A percentile compares a stretch with the other conserved stretches of the same genome.
These are phyloP conservation scores for Penicillium crystallinum DNA, from an alignment of 495 filamentous ascomycete genomes.

Conservation along the genomic window DNA sequence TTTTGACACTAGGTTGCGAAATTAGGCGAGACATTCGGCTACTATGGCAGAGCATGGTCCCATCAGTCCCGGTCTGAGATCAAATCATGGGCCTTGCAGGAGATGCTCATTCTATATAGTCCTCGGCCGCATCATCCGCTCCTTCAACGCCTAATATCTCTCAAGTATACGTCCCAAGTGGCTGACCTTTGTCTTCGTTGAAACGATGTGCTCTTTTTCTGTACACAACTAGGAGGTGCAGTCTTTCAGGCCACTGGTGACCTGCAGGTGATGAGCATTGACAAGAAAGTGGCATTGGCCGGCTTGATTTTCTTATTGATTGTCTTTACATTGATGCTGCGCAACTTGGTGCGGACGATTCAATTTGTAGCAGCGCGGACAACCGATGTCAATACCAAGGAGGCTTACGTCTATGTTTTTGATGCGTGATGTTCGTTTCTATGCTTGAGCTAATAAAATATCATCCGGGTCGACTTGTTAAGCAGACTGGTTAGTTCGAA, in stretches of 20 bases:
- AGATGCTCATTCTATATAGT: slow-evolving; percentile 50
- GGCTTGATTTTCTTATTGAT: slow-evolving; percentile 32
- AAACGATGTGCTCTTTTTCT: slow-evolving; percentile 33
- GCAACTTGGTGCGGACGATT: slow-evolving; percentile 39
- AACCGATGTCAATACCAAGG: slow-evolving; percentile 22
- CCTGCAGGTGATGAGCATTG: slow-evolving; percentile 24
- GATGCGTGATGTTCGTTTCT: slow-evolving; percentile 32
- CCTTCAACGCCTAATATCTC: slow-evolving; percentile 42
- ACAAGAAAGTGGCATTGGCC: slow-evolving; percentile 27
- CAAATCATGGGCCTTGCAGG: slow-evolving; percentile 35
- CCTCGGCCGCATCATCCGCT: slow-evolving; percentile 48
- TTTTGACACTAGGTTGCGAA: background rate
- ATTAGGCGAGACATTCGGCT: slow-evolving; percentile 43
- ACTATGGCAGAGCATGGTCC: slow-evolving; percentile 43
- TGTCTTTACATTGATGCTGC: slow-evolving; percentile 32
- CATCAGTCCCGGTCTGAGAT: slow-evolving; percentile 23
- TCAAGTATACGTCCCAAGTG: slow-evolving; percentile 23
- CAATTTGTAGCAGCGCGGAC: slow-evolving; percentile 30
- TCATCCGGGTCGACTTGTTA: slow-evolving; percentile 33
- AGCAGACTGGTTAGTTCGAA: slow-evolving; percentile 17
- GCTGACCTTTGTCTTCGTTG: slow-evolving; percentile 32
- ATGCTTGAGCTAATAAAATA: slow-evolving; percentile 22
- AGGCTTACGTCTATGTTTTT: slow-evolving; percentile 39
- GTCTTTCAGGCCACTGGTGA: slow-evolving; percentile 41
- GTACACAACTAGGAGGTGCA: slow-evolving; percentile 32